Evolutionary conservation across 768 basidiomycete species (phyloP).

Genomic region (Pilatotrama ljubarskyi): DNA sequence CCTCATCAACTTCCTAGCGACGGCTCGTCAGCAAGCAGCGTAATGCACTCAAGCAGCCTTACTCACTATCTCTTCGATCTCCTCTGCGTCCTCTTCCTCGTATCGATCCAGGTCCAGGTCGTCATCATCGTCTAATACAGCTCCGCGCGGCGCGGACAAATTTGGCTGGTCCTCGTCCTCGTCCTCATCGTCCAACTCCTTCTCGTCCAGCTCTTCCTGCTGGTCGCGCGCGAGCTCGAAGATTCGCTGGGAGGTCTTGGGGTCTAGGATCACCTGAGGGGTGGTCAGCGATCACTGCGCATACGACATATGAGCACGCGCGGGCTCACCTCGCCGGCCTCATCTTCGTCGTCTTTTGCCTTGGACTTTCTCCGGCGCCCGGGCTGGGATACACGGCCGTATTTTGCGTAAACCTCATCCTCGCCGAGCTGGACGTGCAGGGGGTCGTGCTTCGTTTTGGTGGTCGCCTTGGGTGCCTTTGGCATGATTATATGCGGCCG

Average conservation of each 20-base stretch:
- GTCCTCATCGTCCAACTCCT: slow-evolving; percentile 58
- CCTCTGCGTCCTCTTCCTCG: slow-evolving; percentile 53
- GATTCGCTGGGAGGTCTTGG: slow-evolving; percentile 82
- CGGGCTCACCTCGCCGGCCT: slow-evolving; percentile 52
- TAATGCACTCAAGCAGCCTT: background rate
- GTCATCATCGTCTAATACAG: slow-evolving; percentile 30
- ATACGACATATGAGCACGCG: slow-evolving; percentile 4
- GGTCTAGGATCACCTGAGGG: slow-evolving; percentile 66
- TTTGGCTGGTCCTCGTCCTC: slow-evolving; percentile 31
- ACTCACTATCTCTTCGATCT: slow-evolving; percentile 55
- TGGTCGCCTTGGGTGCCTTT: slow-evolving; percentile 50
- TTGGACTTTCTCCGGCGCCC: slow-evolving; percentile 72
- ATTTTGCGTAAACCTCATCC: slow-evolving; percentile 75
- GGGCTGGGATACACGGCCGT: slow-evolving; percentile 74
- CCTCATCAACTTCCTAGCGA: slow-evolving; percentile 82
- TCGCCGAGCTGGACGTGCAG: slow-evolving; percentile 80
- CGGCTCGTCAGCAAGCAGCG: slow-evolving; percentile 5
- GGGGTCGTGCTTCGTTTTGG: slow-evolving; percentile 80
- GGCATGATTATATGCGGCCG: slow-evolving; percentile 53
- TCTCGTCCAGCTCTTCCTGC: slow-evolving; percentile 81
- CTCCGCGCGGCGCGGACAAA: slow-evolving; percentile 36
- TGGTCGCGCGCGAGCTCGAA: slow-evolving; percentile 92
- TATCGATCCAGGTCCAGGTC: slow-evolving; percentile 32
- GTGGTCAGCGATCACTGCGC: background rate
- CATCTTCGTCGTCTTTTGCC: slow-evolving; percentile 49